Conservation (phyloP, 2,329 filamentous ascomycete genomes). For the Dissoconium aciculare region DNA sequence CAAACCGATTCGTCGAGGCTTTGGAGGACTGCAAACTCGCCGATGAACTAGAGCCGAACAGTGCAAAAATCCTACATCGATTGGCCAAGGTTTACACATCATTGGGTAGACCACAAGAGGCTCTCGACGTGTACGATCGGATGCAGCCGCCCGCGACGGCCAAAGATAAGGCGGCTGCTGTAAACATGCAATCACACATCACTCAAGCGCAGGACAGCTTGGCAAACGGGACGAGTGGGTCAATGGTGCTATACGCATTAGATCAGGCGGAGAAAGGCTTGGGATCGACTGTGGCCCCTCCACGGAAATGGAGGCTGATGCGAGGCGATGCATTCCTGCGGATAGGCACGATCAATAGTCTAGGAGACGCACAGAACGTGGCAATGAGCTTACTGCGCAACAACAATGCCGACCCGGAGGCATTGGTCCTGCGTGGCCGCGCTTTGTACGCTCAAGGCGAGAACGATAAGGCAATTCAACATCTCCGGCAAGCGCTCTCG, state of each 20-base stretch:
- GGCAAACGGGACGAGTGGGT: constrained; percentile 59
- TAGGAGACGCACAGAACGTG: constrained; percentile 84
- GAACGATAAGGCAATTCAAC: constrained; percentile 84
- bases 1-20: constrained; percentile 61
- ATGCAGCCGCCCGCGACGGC: constrained; percentile 68
- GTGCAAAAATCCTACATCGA: constrained; percentile 75
- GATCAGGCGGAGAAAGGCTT: constrained; percentile 78
- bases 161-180: constrained; percentile 72
- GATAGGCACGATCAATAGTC: constrained; percentile 76
- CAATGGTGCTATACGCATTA: constrained; percentile 81
- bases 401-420: constrained; percentile 88
- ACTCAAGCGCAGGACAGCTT: constrained; percentile 65
- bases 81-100: constrained; percentile 80
- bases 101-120: constrained; percentile 74
- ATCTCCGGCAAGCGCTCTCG: constrained; percentile 76
- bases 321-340: constrained; percentile 81
- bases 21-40: constrained; percentile 76
- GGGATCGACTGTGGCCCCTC: constrained; percentile 58
- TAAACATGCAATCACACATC: constrained; percentile 72
- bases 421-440: constrained; percentile 73
- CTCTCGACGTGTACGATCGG: constrained; percentile 63
- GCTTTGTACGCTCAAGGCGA: constrained; percentile 84
- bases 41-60: constrained; percentile 68
- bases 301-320: constrained; percentile 88
- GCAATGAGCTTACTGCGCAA: constrained; percentile 72